Conservation (phyloP, 352 stramenopile species). For the Globisporangium emineosum region DNA sequence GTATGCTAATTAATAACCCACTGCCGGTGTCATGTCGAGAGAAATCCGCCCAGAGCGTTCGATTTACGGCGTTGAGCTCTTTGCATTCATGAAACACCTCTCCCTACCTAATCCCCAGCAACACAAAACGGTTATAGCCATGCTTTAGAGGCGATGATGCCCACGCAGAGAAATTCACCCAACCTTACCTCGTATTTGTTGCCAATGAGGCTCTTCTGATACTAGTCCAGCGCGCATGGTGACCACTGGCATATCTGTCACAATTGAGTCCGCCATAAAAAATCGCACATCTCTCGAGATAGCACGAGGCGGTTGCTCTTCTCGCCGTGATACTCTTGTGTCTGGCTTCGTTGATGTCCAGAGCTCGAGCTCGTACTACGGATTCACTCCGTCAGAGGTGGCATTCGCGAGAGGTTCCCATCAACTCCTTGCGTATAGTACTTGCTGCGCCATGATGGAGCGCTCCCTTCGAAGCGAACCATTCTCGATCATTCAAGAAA, state of each 20-base stretch:
- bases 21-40: background rate
- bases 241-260: no score
- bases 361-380: background rate
- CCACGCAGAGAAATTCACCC: no score
- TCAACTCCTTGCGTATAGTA: background rate
- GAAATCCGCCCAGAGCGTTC: background rate
- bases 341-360: background rate
- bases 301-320: no score
- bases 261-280: no score
- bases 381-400: background rate
- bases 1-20: background rate
- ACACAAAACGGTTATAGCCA: no score
- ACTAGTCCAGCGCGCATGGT: no score
- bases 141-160: no score
- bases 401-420: background rate
- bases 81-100: background rate
- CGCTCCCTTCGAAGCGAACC: background rate
- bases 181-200: no score
- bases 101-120: background rate
- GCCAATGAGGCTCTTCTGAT: no score
- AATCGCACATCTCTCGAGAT: no score
- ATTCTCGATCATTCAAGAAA: background rate
- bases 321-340: no score
- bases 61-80: background rate
- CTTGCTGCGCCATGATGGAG: background rate